A percentile compares a stretch with the other conserved stretches of the same genome.
phyloP scores from a whole-genome alignment of 306 rosid genomes.

The Ormosia emarginata region DNA sequence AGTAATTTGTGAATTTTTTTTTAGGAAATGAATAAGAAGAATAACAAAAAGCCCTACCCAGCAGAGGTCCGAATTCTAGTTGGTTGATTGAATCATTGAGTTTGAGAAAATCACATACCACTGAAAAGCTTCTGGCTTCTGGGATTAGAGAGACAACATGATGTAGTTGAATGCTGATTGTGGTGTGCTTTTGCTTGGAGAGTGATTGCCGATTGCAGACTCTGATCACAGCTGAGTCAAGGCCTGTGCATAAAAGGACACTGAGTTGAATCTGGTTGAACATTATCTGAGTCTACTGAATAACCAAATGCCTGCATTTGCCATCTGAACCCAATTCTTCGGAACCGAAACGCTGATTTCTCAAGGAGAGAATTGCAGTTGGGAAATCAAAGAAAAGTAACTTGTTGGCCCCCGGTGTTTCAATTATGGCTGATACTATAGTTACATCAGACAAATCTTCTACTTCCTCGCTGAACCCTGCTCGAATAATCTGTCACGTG shows the following conservation, averaged over 20 bases:
- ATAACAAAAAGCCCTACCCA: too few relatives aligned
- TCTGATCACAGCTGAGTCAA: not conserved
- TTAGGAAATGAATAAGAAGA: too few relatives aligned
- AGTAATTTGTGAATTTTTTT: too few relatives aligned
- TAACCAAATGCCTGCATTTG: not conserved
- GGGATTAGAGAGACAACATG: not conserved
- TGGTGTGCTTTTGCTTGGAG: not conserved
- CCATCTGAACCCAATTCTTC: not conserved
- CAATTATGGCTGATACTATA: slow-evolving; percentile 55
- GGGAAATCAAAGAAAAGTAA: not conserved
- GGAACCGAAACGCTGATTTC: not conserved
- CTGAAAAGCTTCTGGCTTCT: not conserved
- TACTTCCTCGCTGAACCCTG: slow-evolving; percentile 41
- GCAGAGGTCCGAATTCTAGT: too few relatives aligned
- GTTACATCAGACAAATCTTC: slow-evolving; percentile 52
- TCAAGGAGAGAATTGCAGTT: not conserved
- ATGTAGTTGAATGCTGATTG: not conserved
- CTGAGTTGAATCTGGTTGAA: not conserved
- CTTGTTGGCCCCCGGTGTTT: not conserved
- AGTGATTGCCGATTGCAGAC: not conserved
- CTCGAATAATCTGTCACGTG: slow-evolving; percentile 79
- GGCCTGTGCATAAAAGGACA: not conserved
- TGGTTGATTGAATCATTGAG: not conserved
- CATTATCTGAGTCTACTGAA: not conserved
- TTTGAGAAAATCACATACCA: not conserved